Evolutionary conservation across 2,329 filamentous ascomycete genomes (phyloP), one percentile per base, ranked within the genome.

Genomic region (Neoascochyta sp.): DNA sequence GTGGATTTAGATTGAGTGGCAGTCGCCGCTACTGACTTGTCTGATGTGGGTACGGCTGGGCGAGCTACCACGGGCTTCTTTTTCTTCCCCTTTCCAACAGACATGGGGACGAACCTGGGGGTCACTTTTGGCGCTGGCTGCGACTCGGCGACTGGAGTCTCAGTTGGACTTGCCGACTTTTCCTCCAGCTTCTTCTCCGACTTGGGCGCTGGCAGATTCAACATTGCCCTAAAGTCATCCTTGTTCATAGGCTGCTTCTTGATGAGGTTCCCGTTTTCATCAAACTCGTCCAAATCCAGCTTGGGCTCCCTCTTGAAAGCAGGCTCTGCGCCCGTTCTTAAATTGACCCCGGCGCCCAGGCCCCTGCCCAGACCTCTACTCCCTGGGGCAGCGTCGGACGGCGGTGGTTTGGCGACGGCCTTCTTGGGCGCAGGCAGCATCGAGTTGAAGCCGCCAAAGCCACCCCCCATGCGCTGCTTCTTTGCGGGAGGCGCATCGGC

Each of bases 351-450:
- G 18, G 74, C 72, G 62, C 48, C 74, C 57, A 53, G 69, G 38
- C 43, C 55, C 34, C 41, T 60, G 38, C 54, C 60, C 42, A 47
- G 49, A 22, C 49, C 62, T 47, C 40, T 60, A 54, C 46, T 61
- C 19, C 48, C 57, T 6, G 43, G 32, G 18, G 45, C 24, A 50
- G 52, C 34, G 42, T 54, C 45, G 33, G 35, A 50, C 43, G 43
- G 32, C 8, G 52, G 33, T 22, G 43, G 38, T 17, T 50, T 37
- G 22, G 40, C 44, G 19, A 39, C 54, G 24, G 66, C 47, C 36
- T 72, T 70, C 56, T 95, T 96, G 0, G 90, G 89, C 15, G 89
- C 73, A 3, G 90, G 90, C 12, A 96, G 73, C 46, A 95, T 79
- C 2, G 87, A 81, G 58, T 90, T 92, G 68, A 95, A 92, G 3